phyloP scores from a whole-genome alignment of 352 stramenopile genomes.

The Pythium phragmitis region DNA sequence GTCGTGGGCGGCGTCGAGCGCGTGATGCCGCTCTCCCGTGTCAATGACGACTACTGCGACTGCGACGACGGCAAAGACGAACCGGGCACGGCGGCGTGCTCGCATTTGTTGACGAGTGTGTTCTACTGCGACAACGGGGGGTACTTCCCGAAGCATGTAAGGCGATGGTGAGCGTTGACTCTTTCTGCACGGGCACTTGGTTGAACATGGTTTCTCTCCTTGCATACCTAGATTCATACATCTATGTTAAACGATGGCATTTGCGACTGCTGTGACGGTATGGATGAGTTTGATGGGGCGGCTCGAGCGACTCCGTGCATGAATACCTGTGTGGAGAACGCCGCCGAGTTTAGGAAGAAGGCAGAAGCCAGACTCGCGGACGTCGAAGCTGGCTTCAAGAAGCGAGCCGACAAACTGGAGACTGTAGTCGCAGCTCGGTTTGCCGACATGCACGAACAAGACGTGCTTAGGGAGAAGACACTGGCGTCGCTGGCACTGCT shows the following conservation, averaged over 20 bases:
- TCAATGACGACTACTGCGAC: slow-evolving; percentile 97
- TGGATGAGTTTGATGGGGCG: slow-evolving; percentile 73
- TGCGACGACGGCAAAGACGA: slow-evolving; percentile 90
- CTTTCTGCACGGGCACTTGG: neutral
- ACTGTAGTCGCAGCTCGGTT: slow-evolving; percentile 50
- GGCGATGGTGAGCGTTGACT: slow-evolving; percentile 16
- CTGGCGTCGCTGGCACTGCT: slow-evolving; percentile 42
- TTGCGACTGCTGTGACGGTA: slow-evolving; percentile 97
- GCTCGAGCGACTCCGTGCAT: slow-evolving; percentile 25
- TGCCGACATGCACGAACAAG: slow-evolving; percentile 27
- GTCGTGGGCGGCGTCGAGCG: slow-evolving; percentile 32
- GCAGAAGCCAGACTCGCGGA: slow-evolving; percentile 39
- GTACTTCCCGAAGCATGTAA: slow-evolving; percentile 51
- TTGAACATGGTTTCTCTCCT: neutral
- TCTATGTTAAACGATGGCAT: slow-evolving; percentile 92
- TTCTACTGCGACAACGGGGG: slow-evolving; percentile 80
- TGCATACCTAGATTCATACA: slow-evolving; percentile 49
- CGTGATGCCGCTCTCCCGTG: slow-evolving; percentile 42
- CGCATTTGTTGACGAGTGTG: slow-evolving; percentile 35
- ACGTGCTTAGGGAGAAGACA: slow-evolving; percentile 34
- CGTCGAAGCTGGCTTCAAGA: slow-evolving; percentile 47
- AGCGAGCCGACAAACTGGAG: slow-evolving; percentile 44
- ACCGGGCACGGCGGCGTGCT: slow-evolving; percentile 85
- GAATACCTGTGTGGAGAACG: slow-evolving; percentile 51
- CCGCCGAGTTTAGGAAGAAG: slow-evolving; percentile 34